A percentile compares a stretch with the other conserved stretches of the same genome.
Conservation (phyloP, 2,329 filamentous ascomycete genomes). For the Xylaria sp. region DNA sequence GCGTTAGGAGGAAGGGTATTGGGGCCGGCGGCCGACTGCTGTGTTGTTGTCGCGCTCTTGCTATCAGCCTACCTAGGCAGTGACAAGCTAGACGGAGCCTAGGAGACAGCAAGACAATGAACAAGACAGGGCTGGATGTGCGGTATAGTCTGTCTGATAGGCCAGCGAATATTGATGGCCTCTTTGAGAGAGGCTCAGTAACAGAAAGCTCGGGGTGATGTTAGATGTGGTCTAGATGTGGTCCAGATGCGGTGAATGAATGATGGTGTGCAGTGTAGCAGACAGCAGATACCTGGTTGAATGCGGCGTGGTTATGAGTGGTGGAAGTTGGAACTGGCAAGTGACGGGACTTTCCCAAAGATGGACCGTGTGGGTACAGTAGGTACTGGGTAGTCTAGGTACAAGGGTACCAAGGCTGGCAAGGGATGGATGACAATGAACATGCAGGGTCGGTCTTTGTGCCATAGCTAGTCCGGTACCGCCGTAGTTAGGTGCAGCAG, state of each 20-base stretch:
- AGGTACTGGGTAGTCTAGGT: no score
- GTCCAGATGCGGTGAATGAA: not conserved
- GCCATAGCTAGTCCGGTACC: no score
- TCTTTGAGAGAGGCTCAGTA: not conserved
- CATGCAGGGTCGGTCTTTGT: no score
- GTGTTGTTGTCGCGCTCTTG: not conserved
- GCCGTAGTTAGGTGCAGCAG: no score
- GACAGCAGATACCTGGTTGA: no score
- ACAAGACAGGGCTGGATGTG: not conserved
- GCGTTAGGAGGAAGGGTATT: not conserved
- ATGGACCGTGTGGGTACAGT: no score
- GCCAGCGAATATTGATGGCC: not conserved
- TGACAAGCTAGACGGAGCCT: not conserved
- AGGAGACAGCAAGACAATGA: not conserved
- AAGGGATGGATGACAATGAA: not conserved
- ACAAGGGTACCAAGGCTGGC: no score
- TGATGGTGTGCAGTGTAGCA: not conserved
- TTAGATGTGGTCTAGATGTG: not conserved
- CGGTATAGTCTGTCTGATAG: not conserved
- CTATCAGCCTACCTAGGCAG: not conserved
- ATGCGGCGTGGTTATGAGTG: slow-evolving; percentile 2
- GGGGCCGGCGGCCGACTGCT: not conserved
- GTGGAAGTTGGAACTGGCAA: no score
- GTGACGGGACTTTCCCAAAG: no score
- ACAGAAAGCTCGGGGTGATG: not conserved